Conservation (phyloP, 2,329 filamentous ascomycete genomes). For the Calonectria ilicicola region DNA sequence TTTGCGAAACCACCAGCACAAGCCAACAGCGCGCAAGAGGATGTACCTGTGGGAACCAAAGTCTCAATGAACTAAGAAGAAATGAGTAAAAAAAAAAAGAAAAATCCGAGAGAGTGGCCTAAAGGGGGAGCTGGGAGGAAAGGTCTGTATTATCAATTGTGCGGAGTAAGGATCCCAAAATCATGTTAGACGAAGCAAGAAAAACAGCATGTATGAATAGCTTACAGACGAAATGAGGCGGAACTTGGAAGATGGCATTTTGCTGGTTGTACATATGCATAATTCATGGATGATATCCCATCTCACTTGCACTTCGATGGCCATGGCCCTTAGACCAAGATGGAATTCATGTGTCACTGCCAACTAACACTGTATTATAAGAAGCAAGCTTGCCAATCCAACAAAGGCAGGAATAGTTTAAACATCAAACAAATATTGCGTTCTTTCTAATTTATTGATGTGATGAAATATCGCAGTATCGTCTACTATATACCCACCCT, state of each 20-base stretch:
- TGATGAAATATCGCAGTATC: neutral
- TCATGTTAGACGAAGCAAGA: constrained; percentile 25
- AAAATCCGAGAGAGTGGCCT: too few relatives aligned
- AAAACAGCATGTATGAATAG: constrained; percentile 37
- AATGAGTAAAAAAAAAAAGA: neutral
- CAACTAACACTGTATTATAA: too few relatives aligned
- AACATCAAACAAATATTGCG: too few relatives aligned
- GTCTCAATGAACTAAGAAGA: constrained; percentile 34
- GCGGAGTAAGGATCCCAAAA: constrained; percentile 24
- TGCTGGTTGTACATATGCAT: constrained; percentile 30
- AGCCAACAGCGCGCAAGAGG: constrained; percentile 22
- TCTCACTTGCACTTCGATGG: constrained; percentile 29
- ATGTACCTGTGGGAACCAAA: constrained; percentile 28
- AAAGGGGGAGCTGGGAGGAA: neutral
- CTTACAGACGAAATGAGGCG: neutral
- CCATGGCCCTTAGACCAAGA: too few relatives aligned
- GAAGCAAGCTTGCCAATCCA: too few relatives aligned
- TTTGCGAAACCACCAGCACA: constrained; percentile 31
- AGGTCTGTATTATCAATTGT: constrained; percentile 41
- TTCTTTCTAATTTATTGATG: too few relatives aligned
- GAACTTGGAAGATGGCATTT: constrained; percentile 22
- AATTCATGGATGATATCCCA: constrained; percentile 36
- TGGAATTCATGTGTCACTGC: neutral
- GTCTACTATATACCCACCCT: neutral
- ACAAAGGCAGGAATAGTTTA: too few relatives aligned